These are phyloP conservation scores for Microcos paniculata DNA, from an alignment of 345 rosid genomes.

Conservation along the genomic window DNA sequence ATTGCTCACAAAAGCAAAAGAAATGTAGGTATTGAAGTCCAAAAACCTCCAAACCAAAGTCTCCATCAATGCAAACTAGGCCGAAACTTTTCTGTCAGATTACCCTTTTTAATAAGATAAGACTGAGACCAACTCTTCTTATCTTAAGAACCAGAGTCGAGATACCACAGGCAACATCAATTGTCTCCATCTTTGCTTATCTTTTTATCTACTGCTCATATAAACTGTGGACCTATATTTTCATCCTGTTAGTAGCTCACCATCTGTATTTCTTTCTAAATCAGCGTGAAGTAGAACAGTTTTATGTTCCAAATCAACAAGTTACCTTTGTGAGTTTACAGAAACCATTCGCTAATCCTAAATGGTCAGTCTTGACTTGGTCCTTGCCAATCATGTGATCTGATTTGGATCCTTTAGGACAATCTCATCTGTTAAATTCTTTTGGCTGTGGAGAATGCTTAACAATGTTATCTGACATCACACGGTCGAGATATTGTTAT, in stretches of 20 bases:
- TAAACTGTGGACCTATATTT: neutral
- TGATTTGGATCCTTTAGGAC: neutral
- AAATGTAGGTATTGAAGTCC: neutral
- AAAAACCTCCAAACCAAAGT: neutral
- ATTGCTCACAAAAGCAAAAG: neutral
- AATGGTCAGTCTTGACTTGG: too few species aligned
- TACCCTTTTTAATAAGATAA: neutral
- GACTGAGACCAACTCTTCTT: conserved; percentile 1
- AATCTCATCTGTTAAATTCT: neutral
- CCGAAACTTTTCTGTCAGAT: neutral
- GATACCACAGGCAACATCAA: conserved; percentile 1
- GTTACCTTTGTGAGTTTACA: neutral
- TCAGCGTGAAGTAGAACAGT: neutral
- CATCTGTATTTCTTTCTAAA: neutral
- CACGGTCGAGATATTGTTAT: too few species aligned
- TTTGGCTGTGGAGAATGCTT: neutral
- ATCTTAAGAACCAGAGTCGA: neutral
- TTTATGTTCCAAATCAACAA: neutral
- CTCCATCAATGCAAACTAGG: neutral
- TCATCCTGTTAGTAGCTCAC: neutral
- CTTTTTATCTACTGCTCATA: neutral
- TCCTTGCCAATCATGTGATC: neutral
- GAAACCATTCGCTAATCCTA: neutral
- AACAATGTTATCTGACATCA: too few species aligned
- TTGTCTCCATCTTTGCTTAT: neutral